Percentiles rank a stretch among this genome's conserved stretches.
Evolutionary conservation across 106 monocot genomes (phyloP).

Genomic region (Posidonia australis): DNA sequence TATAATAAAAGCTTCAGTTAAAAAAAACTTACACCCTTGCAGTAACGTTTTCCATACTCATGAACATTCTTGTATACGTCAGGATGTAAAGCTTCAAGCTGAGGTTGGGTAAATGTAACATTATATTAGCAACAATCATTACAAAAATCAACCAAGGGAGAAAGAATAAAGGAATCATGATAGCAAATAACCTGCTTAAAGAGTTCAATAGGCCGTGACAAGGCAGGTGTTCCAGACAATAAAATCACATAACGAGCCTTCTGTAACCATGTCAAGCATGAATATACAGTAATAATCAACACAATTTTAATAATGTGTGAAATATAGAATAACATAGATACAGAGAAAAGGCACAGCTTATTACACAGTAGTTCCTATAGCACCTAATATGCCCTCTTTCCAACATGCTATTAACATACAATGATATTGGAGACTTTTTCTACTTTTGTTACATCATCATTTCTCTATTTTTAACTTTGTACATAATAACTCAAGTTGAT

Average conservation of each 20-base stretch:
- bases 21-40: conserved; percentile 78
- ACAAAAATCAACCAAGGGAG: neutral
- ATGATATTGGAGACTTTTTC: no score
- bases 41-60: conserved; percentile 90
- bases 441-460: no score
- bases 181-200: conserved; percentile 67
- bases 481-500: no score
- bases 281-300: neutral
- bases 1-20: neutral
- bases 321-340: no score
- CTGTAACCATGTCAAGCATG: conserved; percentile 24
- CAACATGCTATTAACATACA: no score
- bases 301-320: neutral
- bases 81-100: conserved; percentile 92
- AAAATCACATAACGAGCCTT: conserved; percentile 70
- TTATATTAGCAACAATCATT: neutral
- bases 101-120: conserved; percentile 9
- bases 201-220: conserved; percentile 94
- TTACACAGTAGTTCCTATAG: no score
- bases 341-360: no score
- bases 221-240: conserved; percentile 92
- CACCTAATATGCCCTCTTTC: no score
- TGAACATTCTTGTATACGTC: conserved; percentile 84
- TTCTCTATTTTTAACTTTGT: no score
- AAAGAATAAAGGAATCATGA: neutral